Evolutionary conservation across 257 asterid species (phyloP), one percentile per base, ranked within the genome.

Genomic region (Apocynum venetum): DNA sequence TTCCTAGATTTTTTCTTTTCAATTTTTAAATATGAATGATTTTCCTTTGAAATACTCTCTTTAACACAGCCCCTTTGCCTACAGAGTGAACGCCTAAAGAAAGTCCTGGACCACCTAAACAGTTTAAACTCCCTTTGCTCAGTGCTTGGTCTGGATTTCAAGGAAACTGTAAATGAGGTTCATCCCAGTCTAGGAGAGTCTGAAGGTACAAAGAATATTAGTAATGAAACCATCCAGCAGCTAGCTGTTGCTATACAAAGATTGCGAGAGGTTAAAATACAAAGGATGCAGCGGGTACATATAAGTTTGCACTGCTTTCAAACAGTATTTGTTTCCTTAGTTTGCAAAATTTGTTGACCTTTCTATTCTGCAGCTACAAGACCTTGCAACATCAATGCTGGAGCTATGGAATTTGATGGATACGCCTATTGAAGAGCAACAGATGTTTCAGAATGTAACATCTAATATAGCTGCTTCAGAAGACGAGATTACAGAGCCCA

Each of bases 341-440:
- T 77, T 12, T 56, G 76, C 46, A 76, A 56, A 83, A 57, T 74
- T 69, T 52, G 11, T 82, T 83, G n/a, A 86, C 78, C 46, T 63
- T 73, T 61, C 46, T 67, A 51, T 67, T 73, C 51, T 52, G 73
- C 80, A 96, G 99, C 84, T 96, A 63, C 97, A 90, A 93, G 97
- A 93, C 82, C 93, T 93, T 1, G 97, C 95, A 25, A 85, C 96
- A 59, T 88, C 99, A 43, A 80, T 96, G 85, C 80, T 96, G 88
- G 97, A 96, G 89, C 91, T 93, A 51, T 96, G 99, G 99, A 93
- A 96, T 84, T 91, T 96, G 90, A 91, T 96, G 99, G 99, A 96
- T 86, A 96, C 96, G 19, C 98, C 99, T 67, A 48, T 81, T 73
- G 98, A 93, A 83, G 99, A 93, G 91, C 98, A 93, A 76, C 94